Conservation (phyloP, 257 asterid species). For the Linderniella brevidens region DNA sequence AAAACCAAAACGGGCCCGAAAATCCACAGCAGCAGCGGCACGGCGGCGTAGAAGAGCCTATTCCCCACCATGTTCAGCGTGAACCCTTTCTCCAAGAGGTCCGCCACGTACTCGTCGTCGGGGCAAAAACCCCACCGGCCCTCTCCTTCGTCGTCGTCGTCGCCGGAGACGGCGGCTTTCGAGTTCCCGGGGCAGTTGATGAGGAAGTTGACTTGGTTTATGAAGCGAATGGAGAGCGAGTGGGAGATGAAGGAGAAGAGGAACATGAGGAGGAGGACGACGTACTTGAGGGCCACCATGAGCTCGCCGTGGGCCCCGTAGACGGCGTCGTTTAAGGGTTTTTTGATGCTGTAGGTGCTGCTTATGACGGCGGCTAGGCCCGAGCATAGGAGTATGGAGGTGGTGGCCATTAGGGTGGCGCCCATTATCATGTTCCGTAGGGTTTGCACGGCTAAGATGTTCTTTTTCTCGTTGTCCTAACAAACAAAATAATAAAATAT, state of each 20-base stretch:
- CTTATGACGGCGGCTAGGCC: slow-evolving; percentile 42
- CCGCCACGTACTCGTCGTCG: slow-evolving; percentile 23
- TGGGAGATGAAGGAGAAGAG: slow-evolving; percentile 28
- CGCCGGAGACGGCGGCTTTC: not conserved
- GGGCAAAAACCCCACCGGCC: slow-evolving; percentile 1
- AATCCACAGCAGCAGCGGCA: slow-evolving; percentile 40
- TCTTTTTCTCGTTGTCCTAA: slow-evolving; percentile 45
- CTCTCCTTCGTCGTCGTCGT: too few relatives aligned
- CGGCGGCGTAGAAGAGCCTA: slow-evolving; percentile 28
- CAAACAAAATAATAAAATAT: too few relatives aligned
- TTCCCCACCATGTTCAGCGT: slow-evolving; percentile 27
- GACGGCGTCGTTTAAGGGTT: slow-evolving; percentile 26
- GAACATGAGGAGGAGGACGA: slow-evolving; percentile 21
- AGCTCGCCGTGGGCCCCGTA: slow-evolving; percentile 41
- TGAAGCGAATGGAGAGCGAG: slow-evolving; percentile 31
- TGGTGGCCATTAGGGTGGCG: slow-evolving; percentile 44
- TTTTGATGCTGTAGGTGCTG: slow-evolving; percentile 34
- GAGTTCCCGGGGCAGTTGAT: slow-evolving; percentile 27
- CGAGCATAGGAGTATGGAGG: slow-evolving; percentile 31
- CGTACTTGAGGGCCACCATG: slow-evolving; percentile 35
- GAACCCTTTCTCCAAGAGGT: slow-evolving; percentile 25
- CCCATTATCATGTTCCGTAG: slow-evolving; percentile 37
- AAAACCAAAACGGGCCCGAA: slow-evolving; percentile 38
- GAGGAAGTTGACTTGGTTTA: slow-evolving; percentile 37
- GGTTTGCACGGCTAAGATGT: slow-evolving; percentile 34